phyloP scores from a whole-genome alignment of 73 alveolate genomes.

The Paramecium pentaurelia region DNA sequence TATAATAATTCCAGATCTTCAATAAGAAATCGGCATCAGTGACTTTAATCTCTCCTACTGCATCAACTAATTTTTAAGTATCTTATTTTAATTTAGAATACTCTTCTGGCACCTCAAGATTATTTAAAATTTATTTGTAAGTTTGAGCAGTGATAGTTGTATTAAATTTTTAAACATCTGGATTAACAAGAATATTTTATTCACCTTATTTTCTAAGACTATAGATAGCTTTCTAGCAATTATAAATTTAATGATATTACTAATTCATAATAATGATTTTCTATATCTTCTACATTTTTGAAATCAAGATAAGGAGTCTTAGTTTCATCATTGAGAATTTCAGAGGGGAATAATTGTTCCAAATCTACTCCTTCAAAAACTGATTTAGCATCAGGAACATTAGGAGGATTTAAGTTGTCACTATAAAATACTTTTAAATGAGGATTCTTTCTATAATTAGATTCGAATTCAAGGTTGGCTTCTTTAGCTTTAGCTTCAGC shows the following conservation, averaged over 20 bases:
- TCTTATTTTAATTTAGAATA: background rate
- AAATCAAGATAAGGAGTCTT: background rate
- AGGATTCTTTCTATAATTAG: background rate
- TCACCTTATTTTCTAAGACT: background rate
- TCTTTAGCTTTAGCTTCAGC: background rate
- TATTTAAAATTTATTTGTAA: background rate
- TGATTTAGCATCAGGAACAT: background rate
- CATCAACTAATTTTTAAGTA: slow-evolving; percentile 22
- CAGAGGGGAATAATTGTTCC: background rate
- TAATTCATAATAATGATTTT: background rate
- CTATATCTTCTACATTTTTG: background rate
- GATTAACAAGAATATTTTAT: background rate
- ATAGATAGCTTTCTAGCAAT: background rate
- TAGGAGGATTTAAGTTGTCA: background rate
- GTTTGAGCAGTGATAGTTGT: background rate
- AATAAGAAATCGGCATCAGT: slow-evolving; percentile 20
- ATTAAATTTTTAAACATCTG: background rate
- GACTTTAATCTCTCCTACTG: slow-evolving; percentile 17
- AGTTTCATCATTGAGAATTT: background rate
- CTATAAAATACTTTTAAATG: background rate
- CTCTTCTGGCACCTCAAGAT: background rate
- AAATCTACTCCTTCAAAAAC: slow-evolving; percentile 37
- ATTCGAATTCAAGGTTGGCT: background rate
- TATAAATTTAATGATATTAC: background rate
- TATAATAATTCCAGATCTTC: slow-evolving; percentile 38